These are phyloP conservation scores for Lumnitzera littorea DNA, from an alignment of 345 rosid genomes.

Conservation along the genomic window DNA sequence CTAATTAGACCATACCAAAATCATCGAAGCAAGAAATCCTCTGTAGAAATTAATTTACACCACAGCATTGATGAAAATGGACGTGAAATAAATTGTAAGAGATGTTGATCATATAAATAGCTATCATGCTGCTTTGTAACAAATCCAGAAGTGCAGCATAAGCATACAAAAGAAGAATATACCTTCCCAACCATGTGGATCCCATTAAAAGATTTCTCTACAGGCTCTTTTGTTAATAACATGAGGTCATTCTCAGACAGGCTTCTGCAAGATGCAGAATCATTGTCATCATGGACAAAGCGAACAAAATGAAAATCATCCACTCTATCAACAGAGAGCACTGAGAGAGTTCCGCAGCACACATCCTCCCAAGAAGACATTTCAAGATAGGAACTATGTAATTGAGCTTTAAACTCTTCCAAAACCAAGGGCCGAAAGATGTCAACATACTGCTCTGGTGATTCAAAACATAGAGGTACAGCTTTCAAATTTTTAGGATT, in stretches of 20 bases:
- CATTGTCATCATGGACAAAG: conserved; percentile 71
- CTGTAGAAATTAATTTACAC: no score
- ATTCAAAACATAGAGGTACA: conserved; percentile 76
- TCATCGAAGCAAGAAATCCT: no score
- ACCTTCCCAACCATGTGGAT: conserved; percentile 93
- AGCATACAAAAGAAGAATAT: neutral
- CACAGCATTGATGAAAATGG: no score
- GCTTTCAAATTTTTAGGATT: conserved; percentile 49
- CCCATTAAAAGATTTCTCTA: conserved; percentile 38
- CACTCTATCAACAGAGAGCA: conserved; percentile 85
- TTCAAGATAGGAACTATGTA: conserved; percentile 70
- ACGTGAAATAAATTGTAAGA: no score
- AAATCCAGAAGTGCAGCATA: no score
- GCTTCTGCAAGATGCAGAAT: conserved; percentile 48
- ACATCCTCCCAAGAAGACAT: conserved; percentile 80
- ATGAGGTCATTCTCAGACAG: conserved; percentile 85
- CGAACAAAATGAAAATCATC: conserved; percentile 95
- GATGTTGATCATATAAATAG: no score
- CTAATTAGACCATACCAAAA: no score
- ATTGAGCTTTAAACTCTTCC: conserved; percentile 97
- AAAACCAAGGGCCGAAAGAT: conserved; percentile 85
- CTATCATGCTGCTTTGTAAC: no score
- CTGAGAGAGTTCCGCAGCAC: conserved; percentile 68
- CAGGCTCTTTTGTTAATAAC: conserved; percentile 79
- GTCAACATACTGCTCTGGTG: conserved; percentile 75